A percentile compares a stretch with the other conserved stretches of the same genome.
Conservation (phyloP, 2,329 filamentous ascomycete genomes). For the Tolypocladium capitatum region DNA sequence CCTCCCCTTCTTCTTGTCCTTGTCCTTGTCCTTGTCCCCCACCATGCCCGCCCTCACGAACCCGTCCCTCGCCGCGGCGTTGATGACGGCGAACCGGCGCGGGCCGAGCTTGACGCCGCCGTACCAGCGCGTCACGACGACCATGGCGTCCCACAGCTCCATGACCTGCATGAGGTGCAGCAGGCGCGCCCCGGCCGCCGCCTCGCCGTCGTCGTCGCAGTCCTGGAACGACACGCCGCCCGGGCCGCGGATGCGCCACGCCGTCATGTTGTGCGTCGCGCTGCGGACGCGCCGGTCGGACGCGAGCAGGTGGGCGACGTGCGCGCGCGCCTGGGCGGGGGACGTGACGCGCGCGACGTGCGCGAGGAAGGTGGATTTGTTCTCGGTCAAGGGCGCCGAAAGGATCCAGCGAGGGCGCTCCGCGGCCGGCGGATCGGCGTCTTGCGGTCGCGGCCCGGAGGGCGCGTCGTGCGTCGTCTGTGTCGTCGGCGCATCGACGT, state of each 20-base stretch:
- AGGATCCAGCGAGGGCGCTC: slow-evolving; percentile 51
- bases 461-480: slow-evolving; percentile 6
- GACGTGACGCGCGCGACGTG: slow-evolving; percentile 58
- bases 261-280: slow-evolving; percentile 91
- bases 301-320: slow-evolving; percentile 61
- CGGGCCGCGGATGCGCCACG: slow-evolving; percentile 65
- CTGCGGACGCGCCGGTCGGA: slow-evolving; percentile 74
- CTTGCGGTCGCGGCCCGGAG: background rate
- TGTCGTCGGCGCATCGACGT: too few species aligned
- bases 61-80: slow-evolving; percentile 70
- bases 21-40: slow-evolving; percentile 30
- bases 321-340: slow-evolving; percentile 55
- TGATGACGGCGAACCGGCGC: slow-evolving; percentile 82
- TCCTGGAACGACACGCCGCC: slow-evolving; percentile 52
- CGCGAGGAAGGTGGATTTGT: slow-evolving; percentile 80
- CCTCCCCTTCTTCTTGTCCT: slow-evolving; percentile 27
- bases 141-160: slow-evolving; percentile 84
- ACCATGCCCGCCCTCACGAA: slow-evolving; percentile 65
- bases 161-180: slow-evolving; percentile 89
- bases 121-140: slow-evolving; percentile 92
- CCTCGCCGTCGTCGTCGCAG: slow-evolving; percentile 92
- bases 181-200: slow-evolving; percentile 73
- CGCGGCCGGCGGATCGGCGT: slow-evolving; percentile 10
- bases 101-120: slow-evolving; percentile 83
- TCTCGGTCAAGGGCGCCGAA: slow-evolving; percentile 62